These are phyloP conservation scores for Neocatenulostroma microsporum DNA, from an alignment of 2,329 filamentous ascomycete genomes.

Conservation along the genomic window DNA sequence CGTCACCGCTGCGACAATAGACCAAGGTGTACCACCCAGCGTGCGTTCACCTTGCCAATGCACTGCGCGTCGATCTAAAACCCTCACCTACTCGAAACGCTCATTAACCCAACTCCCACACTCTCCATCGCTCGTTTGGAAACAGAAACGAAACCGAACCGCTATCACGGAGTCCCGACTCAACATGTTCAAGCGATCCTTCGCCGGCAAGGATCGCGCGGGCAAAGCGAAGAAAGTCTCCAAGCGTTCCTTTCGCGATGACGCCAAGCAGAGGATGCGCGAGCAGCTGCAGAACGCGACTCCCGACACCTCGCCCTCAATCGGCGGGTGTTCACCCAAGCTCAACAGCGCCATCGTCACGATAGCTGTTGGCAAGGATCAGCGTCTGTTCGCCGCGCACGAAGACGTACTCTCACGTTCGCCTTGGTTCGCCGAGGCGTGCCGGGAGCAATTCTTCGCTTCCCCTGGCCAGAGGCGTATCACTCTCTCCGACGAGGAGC, in stretches of 20 bases:
- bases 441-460: conserved; percentile 66
- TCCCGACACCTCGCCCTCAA: conserved; percentile 32
- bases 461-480: conserved; percentile 60
- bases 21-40: conserved; percentile 16
- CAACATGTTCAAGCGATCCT: conserved; percentile 89
- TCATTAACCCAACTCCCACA: no score
- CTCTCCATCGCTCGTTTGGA: conserved; percentile 44
- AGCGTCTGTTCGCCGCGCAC: conserved; percentile 87
- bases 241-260: conserved; percentile 70
- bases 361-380: conserved; percentile 72
- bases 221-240: conserved; percentile 75
- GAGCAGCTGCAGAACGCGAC: conserved; percentile 63
- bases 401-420: conserved; percentile 84
- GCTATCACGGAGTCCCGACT: conserved; percentile 9
- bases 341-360: conserved; percentile 72
- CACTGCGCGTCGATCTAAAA: conserved; percentile 45
- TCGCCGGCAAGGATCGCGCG: conserved; percentile 74
- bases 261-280: conserved; percentile 78
- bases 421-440: conserved; percentile 59
- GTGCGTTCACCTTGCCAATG: conserved; percentile 26
- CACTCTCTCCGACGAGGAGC: conserved; percentile 70
- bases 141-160: conserved; percentile 21
- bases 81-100: conserved; percentile 38
- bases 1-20: conserved; percentile 13
- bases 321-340: conserved; percentile 36